These are phyloP conservation scores for Colletotrichum brevisporum DNA, from an alignment of 2,329 filamentous ascomycete species.

Conservation along the genomic window DNA sequence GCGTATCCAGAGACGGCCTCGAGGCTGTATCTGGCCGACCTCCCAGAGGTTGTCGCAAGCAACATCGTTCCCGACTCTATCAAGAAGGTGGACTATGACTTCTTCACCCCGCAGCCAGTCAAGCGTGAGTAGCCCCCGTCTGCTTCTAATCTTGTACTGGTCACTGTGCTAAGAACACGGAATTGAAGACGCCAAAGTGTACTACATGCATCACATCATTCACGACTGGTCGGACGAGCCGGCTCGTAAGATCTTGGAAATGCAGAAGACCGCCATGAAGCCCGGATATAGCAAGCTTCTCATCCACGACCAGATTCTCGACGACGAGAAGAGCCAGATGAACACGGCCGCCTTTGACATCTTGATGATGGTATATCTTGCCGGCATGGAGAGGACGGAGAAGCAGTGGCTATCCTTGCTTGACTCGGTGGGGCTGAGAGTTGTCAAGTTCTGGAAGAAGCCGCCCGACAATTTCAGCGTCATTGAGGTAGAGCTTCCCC, in stretches of 20 bases:
- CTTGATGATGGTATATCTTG: slow-evolving; percentile 15
- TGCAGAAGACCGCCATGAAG: slow-evolving; percentile 59
- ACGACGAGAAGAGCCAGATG: slow-evolving; percentile 43
- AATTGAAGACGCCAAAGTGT: slow-evolving; percentile 57
- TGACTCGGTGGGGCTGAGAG: slow-evolving; percentile 19
- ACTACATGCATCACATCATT: slow-evolving; percentile 66
- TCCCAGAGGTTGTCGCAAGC: slow-evolving; percentile 6
- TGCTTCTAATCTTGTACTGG: too few species aligned
- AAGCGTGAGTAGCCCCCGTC: too few species aligned
- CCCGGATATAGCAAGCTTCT: slow-evolving; percentile 55
- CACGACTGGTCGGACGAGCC: slow-evolving; percentile 68
- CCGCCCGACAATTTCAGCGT: slow-evolving; percentile 10
- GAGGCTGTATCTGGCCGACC: slow-evolving; percentile 25
- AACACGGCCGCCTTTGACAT: slow-evolving; percentile 10
- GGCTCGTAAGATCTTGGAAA: slow-evolving; percentile 55
- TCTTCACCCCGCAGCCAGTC: slow-evolving; percentile 55
- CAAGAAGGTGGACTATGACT: slow-evolving; percentile 50
- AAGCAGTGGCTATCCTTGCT: slow-evolving; percentile 31
- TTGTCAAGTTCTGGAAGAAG: slow-evolving; percentile 32
- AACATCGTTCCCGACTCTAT: slow-evolving; percentile 12
- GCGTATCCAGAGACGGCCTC: slow-evolving; percentile 13
- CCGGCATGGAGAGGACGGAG: slow-evolving; percentile 21
- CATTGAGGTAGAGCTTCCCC: slow-evolving; percentile 20
- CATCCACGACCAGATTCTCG: slow-evolving; percentile 55
- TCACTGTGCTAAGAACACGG: background rate